Evolutionary conservation across 78 protist species (phyloP).

Genomic region (Dictyostelium intermedium): DNA sequence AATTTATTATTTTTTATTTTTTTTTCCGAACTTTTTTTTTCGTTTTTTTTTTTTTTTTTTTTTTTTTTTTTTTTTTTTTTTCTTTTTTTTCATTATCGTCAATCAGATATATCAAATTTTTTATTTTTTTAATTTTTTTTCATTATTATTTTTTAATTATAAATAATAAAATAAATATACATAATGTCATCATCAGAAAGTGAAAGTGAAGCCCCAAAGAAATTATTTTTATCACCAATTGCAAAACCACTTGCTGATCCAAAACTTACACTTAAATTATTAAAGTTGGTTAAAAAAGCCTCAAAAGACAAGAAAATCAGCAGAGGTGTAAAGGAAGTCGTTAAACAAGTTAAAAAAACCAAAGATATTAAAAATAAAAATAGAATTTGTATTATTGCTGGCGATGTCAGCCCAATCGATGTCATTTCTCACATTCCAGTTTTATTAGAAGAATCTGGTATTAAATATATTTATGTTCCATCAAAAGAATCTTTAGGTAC

Average conservation of each 20-base stretch:
- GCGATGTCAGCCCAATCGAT: conserved; percentile 97
- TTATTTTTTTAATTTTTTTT: neutral
- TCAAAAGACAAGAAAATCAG: conserved; percentile 83
- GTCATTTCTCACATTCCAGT: conserved; percentile 97
- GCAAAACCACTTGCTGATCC: conserved; percentile 94
- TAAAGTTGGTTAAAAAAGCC: conserved; percentile 91
- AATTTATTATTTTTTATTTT: neutral
- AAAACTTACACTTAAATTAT: conserved; percentile 88
- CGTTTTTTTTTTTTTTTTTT: conserved; percentile 3
- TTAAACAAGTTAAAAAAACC: conserved; percentile 89
- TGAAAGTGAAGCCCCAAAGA: conserved; percentile 28
- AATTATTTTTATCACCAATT: conserved; percentile 77
- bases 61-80: neutral
- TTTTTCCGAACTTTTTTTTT: conserved; percentile 4
- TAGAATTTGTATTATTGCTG: conserved; percentile 94
- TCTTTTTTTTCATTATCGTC: neutral
- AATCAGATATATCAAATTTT: neutral
- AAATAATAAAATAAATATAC: neutral
- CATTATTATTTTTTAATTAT: neutral
- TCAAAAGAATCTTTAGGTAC: conserved; percentile 94
- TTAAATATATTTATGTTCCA: conserved; percentile 94
- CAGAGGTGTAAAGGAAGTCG: conserved; percentile 97
- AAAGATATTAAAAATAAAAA: conserved; percentile 33
- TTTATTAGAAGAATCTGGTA: conserved; percentile 89
- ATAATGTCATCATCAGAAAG: conserved; percentile 47